These are phyloP conservation scores for Puccinia coronata DNA, from an alignment of 1,284 basidiomycete species.

Conservation along the genomic window DNA sequence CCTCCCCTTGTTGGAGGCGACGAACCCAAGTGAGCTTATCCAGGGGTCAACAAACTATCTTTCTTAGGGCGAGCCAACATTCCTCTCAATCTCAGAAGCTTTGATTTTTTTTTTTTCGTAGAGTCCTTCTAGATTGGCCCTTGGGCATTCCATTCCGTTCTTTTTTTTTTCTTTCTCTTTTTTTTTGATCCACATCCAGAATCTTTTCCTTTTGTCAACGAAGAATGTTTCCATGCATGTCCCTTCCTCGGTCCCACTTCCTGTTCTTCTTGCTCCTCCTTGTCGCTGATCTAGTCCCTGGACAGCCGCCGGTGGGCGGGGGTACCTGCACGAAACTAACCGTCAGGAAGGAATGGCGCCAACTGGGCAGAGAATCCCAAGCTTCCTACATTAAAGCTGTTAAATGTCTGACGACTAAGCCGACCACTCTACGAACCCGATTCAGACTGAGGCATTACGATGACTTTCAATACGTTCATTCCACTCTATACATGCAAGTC, in stretches of 20 bases:
- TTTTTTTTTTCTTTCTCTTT: neutral
- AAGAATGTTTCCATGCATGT: constrained; percentile 12
- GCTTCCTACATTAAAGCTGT: constrained; percentile 46
- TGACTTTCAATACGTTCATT: constrained; percentile 48
- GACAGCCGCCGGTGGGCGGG: constrained; percentile 16
- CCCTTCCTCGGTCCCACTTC: neutral
- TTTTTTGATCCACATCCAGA: neutral
- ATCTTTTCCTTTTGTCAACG: neutral
- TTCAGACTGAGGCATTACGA: constrained; percentile 26
- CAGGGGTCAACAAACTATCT: no score
- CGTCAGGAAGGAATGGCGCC: constrained; percentile 40
- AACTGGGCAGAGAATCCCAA: constrained; percentile 18
- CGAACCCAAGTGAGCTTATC: no score
- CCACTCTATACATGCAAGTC: constrained; percentile 14
- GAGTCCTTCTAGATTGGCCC: neutral
- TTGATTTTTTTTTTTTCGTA: neutral
- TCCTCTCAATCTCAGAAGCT: neutral
- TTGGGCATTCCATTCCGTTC: neutral
- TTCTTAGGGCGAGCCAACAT: neutral
- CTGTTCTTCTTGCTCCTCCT: neutral
- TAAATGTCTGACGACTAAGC: constrained; percentile 41
- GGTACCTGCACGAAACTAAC: constrained; percentile 25
- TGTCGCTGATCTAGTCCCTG: constrained; percentile 11
- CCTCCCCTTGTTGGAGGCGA: no score
- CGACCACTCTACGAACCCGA: constrained; percentile 14